Conservation (phyloP, 1,284 basidiomycete genomes). For the Ceratobasidium sp. region DNA sequence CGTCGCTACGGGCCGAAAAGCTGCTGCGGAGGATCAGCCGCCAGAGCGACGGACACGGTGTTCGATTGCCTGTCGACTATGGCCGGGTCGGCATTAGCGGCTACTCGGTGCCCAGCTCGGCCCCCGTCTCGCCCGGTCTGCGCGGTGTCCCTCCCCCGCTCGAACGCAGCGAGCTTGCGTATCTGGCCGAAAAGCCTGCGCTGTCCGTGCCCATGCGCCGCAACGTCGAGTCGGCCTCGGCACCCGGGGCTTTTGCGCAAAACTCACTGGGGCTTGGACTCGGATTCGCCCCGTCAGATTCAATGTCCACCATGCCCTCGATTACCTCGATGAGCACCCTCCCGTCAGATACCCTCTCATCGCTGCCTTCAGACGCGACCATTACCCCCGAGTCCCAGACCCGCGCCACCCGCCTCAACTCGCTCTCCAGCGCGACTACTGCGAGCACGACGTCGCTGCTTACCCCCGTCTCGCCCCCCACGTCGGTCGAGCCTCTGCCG, state of each 20-base stretch:
- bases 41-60: constrained; percentile 2
- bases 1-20: constrained; percentile 2
- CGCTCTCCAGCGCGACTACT: constrained; percentile 17
- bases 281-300: constrained; percentile 1
- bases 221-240: constrained; percentile 10
- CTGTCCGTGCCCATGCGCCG: constrained; percentile 29
- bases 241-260: not conserved
- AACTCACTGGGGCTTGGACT: constrained; percentile 15
- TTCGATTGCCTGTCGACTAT: constrained; percentile 23
- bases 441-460: constrained; percentile 22
- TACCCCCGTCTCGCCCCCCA: constrained; percentile 19
- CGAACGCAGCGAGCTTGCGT: constrained; percentile 3
- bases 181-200: not conserved
- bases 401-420: constrained; percentile 12
- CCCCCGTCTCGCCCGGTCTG: constrained; percentile 21
- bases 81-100: constrained; percentile 26
- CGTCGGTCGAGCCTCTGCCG: not conserved
- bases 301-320: constrained; percentile 1
- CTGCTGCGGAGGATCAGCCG: constrained; percentile 29
- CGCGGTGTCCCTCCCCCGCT: constrained; percentile 14
- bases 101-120: constrained; percentile 11
- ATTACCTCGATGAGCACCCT: constrained; percentile 5
- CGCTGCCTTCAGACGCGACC: constrained; percentile 13
- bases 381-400: constrained; percentile 2
- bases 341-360: not conserved